These are phyloP conservation scores for Penicillium sp. DNA, from an alignment of 2,329 filamentous ascomycete genomes.

Conservation along the genomic window DNA sequence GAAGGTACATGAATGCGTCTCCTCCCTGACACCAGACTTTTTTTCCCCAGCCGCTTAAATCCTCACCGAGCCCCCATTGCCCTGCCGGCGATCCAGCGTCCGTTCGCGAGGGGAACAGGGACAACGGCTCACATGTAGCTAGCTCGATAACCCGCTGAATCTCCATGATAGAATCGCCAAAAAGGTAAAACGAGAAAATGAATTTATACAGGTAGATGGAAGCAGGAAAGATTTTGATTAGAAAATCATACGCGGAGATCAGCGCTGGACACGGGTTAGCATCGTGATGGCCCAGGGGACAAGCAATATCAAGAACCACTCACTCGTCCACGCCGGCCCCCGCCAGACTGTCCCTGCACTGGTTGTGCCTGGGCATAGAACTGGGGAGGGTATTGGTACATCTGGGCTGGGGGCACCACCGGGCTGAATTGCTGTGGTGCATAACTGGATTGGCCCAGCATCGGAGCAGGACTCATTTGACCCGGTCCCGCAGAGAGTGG, in stretches of 20 bases:
- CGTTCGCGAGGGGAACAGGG: constrained; percentile 28
- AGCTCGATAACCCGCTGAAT: constrained; percentile 35
- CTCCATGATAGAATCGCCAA: constrained; percentile 28
- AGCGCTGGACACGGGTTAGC: constrained; percentile 28
- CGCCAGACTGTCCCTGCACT: constrained; percentile 44
- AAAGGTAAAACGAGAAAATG: constrained; percentile 21
- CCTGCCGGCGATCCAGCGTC: constrained; percentile 43
- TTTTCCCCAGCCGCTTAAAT: constrained; percentile 7
- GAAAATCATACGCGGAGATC: constrained; percentile 31
- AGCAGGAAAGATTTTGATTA: constrained; percentile 31
- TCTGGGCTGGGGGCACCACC: constrained; percentile 42
- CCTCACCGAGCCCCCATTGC: constrained; percentile 14
- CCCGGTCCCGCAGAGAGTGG: constrained; percentile 36
- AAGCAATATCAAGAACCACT: constrained; percentile 30
- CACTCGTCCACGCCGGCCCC: constrained; percentile 55
- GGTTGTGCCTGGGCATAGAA: constrained; percentile 48
- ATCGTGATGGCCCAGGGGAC: neutral
- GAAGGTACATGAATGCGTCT: constrained; percentile 13
- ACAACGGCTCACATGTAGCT: constrained; percentile 22
- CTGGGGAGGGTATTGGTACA: constrained; percentile 56
- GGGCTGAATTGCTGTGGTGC: constrained; percentile 47
- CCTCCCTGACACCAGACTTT: constrained; percentile 9
- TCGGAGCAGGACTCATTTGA: constrained; percentile 42
- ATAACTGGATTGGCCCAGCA: constrained; percentile 50
- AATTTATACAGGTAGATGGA: constrained; percentile 38